Evolutionary conservation across 2,329 filamentous ascomycete genomes (phyloP).

Genomic region (Keithomyces neogunnii): DNA sequence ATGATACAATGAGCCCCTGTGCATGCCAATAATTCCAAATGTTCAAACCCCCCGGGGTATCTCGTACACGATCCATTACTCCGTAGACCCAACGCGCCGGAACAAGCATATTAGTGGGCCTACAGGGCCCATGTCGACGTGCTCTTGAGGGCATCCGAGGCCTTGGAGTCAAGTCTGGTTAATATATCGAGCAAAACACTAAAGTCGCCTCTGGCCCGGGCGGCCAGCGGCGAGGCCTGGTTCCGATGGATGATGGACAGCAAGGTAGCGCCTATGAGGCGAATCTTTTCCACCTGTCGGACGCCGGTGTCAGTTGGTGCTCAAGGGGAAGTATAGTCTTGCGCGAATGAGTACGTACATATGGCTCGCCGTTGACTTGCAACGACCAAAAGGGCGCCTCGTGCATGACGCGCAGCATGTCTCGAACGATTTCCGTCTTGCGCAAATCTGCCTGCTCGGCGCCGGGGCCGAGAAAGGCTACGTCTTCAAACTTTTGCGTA

Average conservation of each 20-base stretch:
- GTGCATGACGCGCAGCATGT: constrained; percentile 31
- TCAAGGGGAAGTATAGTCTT: background rate
- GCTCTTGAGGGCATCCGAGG: constrained; percentile 30
- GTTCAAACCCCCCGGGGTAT: no score
- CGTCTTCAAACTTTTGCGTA: constrained; percentile 25
- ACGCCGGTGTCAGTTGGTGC: background rate
- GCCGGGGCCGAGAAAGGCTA: constrained; percentile 20
- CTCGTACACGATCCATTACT: background rate
- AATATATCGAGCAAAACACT: constrained; percentile 30
- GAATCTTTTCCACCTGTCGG: constrained; percentile 29
- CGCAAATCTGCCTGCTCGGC: constrained; percentile 23
- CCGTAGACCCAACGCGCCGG: background rate
- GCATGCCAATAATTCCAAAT: no score
- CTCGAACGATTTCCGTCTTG: constrained; percentile 34
- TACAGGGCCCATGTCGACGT: constrained; percentile 13
- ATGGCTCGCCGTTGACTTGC: constrained; percentile 30
- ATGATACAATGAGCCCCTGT: no score
- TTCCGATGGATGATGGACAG: constrained; percentile 30
- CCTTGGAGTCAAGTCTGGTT: constrained; percentile 32
- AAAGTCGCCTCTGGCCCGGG: constrained; percentile 30
- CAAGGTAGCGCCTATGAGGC: constrained; percentile 28
- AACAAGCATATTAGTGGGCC: background rate
- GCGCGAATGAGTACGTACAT: constrained; percentile 17
- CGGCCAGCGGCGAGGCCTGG: constrained; percentile 25
- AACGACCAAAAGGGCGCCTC: constrained; percentile 33